Evolutionary conservation across 2,329 filamentous ascomycete genomes (phyloP).

Genomic region (Colletotrichum lupini): DNA sequence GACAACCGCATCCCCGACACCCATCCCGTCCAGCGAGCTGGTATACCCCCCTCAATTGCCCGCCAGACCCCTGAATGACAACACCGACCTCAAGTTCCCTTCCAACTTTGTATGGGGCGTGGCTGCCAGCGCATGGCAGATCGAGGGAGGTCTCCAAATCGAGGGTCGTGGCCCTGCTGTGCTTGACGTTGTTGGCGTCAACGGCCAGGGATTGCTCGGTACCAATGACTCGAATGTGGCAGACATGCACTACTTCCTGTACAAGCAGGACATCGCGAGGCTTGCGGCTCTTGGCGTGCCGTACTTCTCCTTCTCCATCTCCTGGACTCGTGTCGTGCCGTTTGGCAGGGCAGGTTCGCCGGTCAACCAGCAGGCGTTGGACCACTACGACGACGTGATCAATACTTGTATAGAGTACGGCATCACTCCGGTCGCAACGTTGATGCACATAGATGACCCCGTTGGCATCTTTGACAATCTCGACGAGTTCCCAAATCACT

Average conservation of each 20-base stretch:
- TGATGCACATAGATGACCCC: conserved; percentile 58
- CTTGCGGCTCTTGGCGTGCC: conserved; percentile 62
- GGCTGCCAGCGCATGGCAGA: conserved; percentile 56
- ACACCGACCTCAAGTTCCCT: conserved; percentile 63
- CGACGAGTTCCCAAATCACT: conserved; percentile 54
- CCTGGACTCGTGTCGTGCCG: conserved; percentile 64
- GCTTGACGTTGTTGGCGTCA: conserved; percentile 52
- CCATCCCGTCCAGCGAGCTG: conserved; percentile 64
- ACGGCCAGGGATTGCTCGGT: conserved; percentile 30
- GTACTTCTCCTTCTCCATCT: conserved; percentile 63
- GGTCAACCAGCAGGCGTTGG: conserved; percentile 60
- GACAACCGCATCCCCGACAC: conserved; percentile 65
- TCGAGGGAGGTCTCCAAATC: conserved; percentile 57
- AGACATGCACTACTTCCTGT: conserved; percentile 65
- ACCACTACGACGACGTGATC: conserved; percentile 66
- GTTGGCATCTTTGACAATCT: conserved; percentile 47
- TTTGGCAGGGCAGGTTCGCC: conserved; percentile 61
- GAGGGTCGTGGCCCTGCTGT: conserved; percentile 56
- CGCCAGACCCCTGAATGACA: conserved; percentile 63
- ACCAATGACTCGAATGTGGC: conserved; percentile 48
- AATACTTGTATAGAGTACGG: conserved; percentile 59
- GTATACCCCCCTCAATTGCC: conserved; percentile 42
- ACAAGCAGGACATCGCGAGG: conserved; percentile 66
- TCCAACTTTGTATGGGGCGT: conserved; percentile 60
- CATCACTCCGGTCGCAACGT: conserved; percentile 59